Conservation (phyloP, 306 rosid genomes). For the Malus sieversii region DNA sequence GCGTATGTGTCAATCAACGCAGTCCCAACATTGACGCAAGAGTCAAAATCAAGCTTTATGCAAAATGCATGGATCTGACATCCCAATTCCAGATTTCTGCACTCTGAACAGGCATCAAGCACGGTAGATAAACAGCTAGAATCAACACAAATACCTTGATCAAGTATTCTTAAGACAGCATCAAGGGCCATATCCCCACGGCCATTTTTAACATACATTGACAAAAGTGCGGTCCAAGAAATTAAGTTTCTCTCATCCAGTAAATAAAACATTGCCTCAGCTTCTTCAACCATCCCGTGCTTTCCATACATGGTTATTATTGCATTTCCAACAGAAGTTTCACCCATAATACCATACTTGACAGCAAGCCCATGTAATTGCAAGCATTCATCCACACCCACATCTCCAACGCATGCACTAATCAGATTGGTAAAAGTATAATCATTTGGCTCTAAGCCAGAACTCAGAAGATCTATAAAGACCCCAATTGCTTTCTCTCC, state of each 20-base stretch:
- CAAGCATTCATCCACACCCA: slow-evolving; percentile 21
- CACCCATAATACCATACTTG: slow-evolving; percentile 26
- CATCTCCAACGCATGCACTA: slow-evolving; percentile 20
- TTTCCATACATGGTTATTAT: slow-evolving; percentile 41
- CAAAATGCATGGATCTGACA: slow-evolving; percentile 31
- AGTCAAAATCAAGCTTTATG: slow-evolving; percentile 30
- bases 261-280: slow-evolving; percentile 25
- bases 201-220: slow-evolving; percentile 27
- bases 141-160: slow-evolving; percentile 25
- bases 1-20: slow-evolving; percentile 40
- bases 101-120: slow-evolving; percentile 44
- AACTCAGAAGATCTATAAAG: slow-evolving; percentile 28
- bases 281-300: slow-evolving; percentile 37
- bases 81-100: slow-evolving; percentile 32
- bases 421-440: slow-evolving; percentile 39
- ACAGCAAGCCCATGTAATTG: slow-evolving; percentile 42
- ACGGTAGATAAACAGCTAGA: slow-evolving; percentile 27
- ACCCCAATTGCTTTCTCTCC: slow-evolving; percentile 28
- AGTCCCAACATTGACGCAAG: slow-evolving; percentile 19
- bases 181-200: slow-evolving; percentile 15
- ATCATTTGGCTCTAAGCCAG: slow-evolving; percentile 31
- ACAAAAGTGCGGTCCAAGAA: slow-evolving; percentile 38
- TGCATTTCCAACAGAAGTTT: slow-evolving; percentile 40
- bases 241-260: slow-evolving; percentile 30
- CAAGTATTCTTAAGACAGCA: slow-evolving; percentile 29